Evolutionary conservation across 768 basidiomycete genomes (phyloP), one percentile per base, ranked within the genome.

Genomic region (Lyophyllum decastes): DNA sequence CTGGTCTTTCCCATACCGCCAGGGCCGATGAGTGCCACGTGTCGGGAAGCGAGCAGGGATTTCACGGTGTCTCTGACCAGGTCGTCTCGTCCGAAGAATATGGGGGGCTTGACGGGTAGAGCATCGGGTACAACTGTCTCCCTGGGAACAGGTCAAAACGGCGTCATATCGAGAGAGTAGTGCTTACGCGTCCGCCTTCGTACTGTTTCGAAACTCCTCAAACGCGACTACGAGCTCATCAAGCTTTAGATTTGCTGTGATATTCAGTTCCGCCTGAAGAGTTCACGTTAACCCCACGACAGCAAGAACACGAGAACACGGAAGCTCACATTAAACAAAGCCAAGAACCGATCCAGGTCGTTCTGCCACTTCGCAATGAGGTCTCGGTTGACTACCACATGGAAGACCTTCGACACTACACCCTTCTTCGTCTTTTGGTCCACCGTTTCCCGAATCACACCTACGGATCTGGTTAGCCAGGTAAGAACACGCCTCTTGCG

Each of bases 1-100:
- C 49, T 58, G 16, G 48, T 62, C 46, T 62, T 62, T 12, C 61
- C 61, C 24, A 62, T 62, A 4, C 61, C 61, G 6, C 61, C 61
- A 4, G 49, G 49, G 2, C 61, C 61, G 19, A 59, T 52, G 33
- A 62, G 61, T 4, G 61, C 57, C n/a, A 62, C 54, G 38, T 51
- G 41, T 2, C 35, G 21, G 16, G 2, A 17, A n/a, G 38, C 21
- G 17, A 54, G 19, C n/a, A 62, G 54, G 9, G 11, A 8, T 34
- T 45, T n/a, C 0, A 46, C 30, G 4, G 40, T 17, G 2, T 30
- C 14, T 16, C 30, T 2, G 14, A 57, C 41, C 8, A 57, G 49
- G 2, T 30, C 55, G 26, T 41, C 38, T 6, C 55, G 12, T 16
- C 55, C 55, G 2, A 57, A 2, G 19, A 57, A 57, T 9, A 50